phyloP scores from a whole-genome alignment of 2,329 filamentous ascomycete species.

The Xylariomycetidae sp. region DNA sequence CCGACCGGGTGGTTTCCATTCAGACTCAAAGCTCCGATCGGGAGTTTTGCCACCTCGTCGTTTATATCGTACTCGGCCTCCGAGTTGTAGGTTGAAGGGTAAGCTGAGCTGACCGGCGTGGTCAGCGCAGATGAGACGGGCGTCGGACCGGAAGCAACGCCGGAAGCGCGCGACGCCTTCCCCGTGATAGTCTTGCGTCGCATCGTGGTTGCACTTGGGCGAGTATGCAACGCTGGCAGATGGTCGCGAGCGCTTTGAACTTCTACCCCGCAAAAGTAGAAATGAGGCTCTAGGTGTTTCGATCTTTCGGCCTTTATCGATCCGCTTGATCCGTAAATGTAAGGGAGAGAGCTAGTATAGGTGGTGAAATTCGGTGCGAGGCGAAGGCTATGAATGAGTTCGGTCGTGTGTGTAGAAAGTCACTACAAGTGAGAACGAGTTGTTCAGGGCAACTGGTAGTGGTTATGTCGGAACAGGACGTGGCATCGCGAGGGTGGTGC shows the following conservation, averaged over 20 bases:
- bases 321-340: no score
- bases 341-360: no score
- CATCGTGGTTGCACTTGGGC: slow-evolving; percentile 14
- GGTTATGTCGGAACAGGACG: slow-evolving; percentile 23
- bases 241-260: no score
- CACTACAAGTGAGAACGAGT: slow-evolving; percentile 2
- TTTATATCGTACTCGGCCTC: slow-evolving; percentile 32
- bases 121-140: slow-evolving; percentile 27
- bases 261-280: no score
- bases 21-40: slow-evolving; percentile 39
- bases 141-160: slow-evolving; percentile 19
- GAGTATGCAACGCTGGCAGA: no score
- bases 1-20: slow-evolving; percentile 23
- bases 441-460: slow-evolving; percentile 15
- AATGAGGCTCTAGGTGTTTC: no score
- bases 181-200: slow-evolving; percentile 20
- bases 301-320: no score
- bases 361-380: no score
- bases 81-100: slow-evolving; percentile 31
- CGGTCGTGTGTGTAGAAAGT: slow-evolving; percentile 2
- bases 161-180: slow-evolving; percentile 28
- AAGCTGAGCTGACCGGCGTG: slow-evolving; percentile 32
- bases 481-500: slow-evolving; percentile 47
- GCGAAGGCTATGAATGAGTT: no score
- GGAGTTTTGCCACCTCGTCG: slow-evolving; percentile 33